phyloP scores from a whole-genome alignment of 169 alveolate genomes.

The Eimeria acervulina region DNA sequence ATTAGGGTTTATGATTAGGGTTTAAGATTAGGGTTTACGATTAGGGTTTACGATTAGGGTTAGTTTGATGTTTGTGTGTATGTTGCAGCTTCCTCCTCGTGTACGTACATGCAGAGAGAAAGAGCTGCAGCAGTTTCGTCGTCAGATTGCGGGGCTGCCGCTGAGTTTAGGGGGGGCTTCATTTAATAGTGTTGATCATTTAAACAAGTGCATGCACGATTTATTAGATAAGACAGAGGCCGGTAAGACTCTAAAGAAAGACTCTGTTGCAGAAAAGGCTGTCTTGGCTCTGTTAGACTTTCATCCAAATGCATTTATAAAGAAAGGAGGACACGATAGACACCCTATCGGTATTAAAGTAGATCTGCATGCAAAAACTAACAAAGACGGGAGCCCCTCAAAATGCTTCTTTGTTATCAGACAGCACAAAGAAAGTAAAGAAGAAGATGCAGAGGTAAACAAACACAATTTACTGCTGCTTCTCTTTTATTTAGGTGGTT shows the following conservation, averaged over 20 bases:
- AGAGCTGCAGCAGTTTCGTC: constrained; percentile 73
- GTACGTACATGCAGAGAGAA: constrained; percentile 33
- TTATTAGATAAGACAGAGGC: constrained; percentile 62
- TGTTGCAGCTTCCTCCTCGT: constrained; percentile 56
- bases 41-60: too few relatives aligned
- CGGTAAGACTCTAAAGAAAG: constrained; percentile 20
- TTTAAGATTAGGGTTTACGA: too few relatives aligned
- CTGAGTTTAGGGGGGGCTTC: constrained; percentile 6
- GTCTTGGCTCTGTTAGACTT: constrained; percentile 48
- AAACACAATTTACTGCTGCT: too few relatives aligned
- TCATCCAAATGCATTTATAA: constrained; percentile 58
- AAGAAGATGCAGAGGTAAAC: constrained; percentile 70
- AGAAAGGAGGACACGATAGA: constrained; percentile 55
- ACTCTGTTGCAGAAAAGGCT: constrained; percentile 68
- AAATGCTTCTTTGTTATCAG: constrained; percentile 77
- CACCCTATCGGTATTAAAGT: constrained; percentile 24
- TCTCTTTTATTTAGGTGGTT: too few relatives aligned
- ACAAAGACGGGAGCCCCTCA: not conserved
- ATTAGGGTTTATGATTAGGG: too few relatives aligned
- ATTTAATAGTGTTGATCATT: constrained; percentile 66
- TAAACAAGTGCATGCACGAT: constrained; percentile 55
- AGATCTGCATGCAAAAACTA: constrained; percentile 50
- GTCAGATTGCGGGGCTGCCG: constrained; percentile 69
- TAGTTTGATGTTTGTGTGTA: not conserved
- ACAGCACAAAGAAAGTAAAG: not conserved